phyloP scores from a whole-genome alignment of 2,329 filamentous ascomycete genomes.

The Lasiodiplodia hormozganensis region DNA sequence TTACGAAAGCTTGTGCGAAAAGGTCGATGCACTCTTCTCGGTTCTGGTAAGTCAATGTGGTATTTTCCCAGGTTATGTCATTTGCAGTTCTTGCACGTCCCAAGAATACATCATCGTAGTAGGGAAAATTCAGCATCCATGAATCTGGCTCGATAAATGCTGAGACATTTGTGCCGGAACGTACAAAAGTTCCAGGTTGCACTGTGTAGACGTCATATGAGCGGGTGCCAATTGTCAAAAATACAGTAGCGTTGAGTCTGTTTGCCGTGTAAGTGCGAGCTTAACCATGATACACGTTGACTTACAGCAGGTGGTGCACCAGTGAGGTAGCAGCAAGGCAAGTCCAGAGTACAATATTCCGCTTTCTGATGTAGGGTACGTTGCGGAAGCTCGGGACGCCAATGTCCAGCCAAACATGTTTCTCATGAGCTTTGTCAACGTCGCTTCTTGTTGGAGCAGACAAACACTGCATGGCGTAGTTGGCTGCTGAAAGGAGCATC shows the following conservation, averaged over 20 bases:
- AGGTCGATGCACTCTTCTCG: too few species aligned
- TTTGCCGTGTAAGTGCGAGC: not conserved
- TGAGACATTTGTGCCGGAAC: too few species aligned
- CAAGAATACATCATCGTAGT: too few species aligned
- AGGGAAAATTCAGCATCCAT: too few species aligned
- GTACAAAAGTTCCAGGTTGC: too few species aligned
- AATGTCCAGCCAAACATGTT: not conserved
- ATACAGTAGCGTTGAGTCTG: not conserved
- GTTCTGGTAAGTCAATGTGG: too few species aligned
- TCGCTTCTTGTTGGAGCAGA: not conserved
- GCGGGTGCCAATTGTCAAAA: not conserved
- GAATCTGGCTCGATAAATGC: too few species aligned
- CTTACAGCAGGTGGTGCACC: not conserved
- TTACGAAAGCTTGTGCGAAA: too few species aligned
- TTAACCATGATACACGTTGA: not conserved
- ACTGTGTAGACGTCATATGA: too few species aligned
- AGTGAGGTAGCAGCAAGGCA: not conserved
- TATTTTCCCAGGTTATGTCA: too few species aligned
- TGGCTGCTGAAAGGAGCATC: not conserved
- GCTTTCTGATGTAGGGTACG: not conserved
- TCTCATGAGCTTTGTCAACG: too few species aligned
- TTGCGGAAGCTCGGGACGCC: not conserved
- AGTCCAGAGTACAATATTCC: not conserved
- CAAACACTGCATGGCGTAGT: not conserved
- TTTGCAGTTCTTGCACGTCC: too few species aligned